Conservation (phyloP, 1,284 basidiomycete genomes). For the Coniferiporia weirii region DNA sequence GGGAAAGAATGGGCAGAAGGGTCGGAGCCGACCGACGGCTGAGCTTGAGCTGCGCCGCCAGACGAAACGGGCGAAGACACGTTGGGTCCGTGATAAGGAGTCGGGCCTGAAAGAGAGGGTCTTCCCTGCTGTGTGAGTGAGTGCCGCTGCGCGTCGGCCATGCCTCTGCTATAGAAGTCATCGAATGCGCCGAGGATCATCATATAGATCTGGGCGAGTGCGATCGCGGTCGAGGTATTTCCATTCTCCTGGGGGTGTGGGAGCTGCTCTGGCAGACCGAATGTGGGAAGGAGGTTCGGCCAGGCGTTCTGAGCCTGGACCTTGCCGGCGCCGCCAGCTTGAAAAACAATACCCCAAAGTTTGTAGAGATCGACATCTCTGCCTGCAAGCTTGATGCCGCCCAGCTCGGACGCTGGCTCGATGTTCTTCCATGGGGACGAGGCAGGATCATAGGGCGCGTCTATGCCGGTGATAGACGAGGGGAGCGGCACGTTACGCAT, state of each 20-base stretch:
- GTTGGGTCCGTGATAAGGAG: constrained; percentile 14
- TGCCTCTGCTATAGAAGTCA: constrained; percentile 55
- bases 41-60: constrained; percentile 6
- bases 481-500: constrained; percentile 56
- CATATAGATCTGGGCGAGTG: constrained; percentile 55
- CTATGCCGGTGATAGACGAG: constrained; percentile 55
- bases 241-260: constrained; percentile 38
- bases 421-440: constrained; percentile 58
- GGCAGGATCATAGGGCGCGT: constrained; percentile 52
- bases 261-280: constrained; percentile 62
- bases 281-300: constrained; percentile 46
- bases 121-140: constrained; percentile 28
- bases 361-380: constrained; percentile 76
- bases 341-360: constrained; percentile 54
- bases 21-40: constrained; percentile 24
- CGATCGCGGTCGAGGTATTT: constrained; percentile 40
- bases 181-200: constrained; percentile 63
- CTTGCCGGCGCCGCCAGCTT: constrained; percentile 51
- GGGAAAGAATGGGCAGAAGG: constrained; percentile 29
- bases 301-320: constrained; percentile 42
- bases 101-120: background rate
- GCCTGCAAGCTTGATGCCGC: constrained; percentile 62
- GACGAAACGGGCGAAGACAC: constrained; percentile 13
- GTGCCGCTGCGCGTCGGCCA: constrained; percentile 53
- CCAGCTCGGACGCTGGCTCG: constrained; percentile 51